Evolutionary conservation across 2,329 filamentous ascomycete species (phyloP).

Genomic region (Aspergillus sp.): DNA sequence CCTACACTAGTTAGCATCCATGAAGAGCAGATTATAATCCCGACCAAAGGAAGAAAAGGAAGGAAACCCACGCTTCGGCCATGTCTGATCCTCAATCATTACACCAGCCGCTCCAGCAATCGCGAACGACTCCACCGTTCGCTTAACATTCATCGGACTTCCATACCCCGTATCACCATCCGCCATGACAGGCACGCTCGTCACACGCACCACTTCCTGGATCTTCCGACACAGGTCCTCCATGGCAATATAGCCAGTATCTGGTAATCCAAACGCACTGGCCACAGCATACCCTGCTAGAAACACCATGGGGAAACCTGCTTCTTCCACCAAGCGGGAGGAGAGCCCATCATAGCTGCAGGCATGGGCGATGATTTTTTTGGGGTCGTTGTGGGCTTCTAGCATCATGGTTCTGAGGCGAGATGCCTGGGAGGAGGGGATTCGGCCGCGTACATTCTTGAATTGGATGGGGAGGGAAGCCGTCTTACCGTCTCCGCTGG

Average conservation of each 20-base stretch:
- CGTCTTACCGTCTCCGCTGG: not conserved
- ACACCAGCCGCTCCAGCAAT: conserved; percentile 33
- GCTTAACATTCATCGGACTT: conserved; percentile 40
- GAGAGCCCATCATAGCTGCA: conserved; percentile 40
- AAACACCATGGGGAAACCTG: conserved; percentile 42
- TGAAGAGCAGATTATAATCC: too few relatives aligned
- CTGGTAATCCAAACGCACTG: conserved; percentile 37
- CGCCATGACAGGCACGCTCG: conserved; percentile 37
- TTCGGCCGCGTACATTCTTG: conserved; percentile 28
- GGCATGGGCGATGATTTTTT: conserved; percentile 40
- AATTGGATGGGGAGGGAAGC: not conserved
- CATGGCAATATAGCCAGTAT: conserved; percentile 47
- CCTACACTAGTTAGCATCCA: conserved; percentile 16
- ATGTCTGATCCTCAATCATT: conserved; percentile 45
- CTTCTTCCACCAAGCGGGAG: conserved; percentile 41
- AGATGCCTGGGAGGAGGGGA: conserved; percentile 35
- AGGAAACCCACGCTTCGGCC: conserved; percentile 26
- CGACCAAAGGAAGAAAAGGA: not conserved
- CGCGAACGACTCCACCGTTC: conserved; percentile 43
- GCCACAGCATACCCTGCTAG: conserved; percentile 36
- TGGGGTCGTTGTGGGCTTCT: conserved; percentile 27
- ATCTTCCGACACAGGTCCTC: conserved; percentile 27
- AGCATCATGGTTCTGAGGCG: conserved; percentile 16
- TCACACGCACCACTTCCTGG: conserved; percentile 35
- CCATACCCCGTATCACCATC: conserved; percentile 47